Evolutionary conservation across 2,329 filamentous ascomycete species (phyloP).

Genomic region (Gnomoniopsis sp.): DNA sequence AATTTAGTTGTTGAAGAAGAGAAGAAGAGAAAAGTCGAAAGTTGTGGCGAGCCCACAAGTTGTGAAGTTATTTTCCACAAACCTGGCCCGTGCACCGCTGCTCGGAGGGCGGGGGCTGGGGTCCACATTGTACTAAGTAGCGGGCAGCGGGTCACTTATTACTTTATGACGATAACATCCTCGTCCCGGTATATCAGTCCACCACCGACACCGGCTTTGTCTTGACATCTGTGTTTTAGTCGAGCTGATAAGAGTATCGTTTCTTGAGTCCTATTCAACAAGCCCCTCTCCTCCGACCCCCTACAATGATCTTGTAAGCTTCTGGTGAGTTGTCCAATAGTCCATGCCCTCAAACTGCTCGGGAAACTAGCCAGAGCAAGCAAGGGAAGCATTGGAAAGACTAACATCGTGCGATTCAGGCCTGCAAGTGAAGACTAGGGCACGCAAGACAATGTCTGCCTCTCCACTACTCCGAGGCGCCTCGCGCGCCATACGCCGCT

Average conservation of each 20-base stretch:
- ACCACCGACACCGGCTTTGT: slow-evolving; percentile 15
- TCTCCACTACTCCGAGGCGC: slow-evolving; percentile 43
- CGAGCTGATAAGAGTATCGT: neutral
- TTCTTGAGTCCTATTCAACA: neutral
- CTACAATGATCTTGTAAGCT: slow-evolving; percentile 17
- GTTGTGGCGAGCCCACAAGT: neutral
- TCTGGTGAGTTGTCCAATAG: slow-evolving; percentile 8
- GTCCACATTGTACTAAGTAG: too few species aligned
- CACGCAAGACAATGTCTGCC: slow-evolving; percentile 40
- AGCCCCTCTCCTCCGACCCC: slow-evolving; percentile 4
- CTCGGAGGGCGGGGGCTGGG: slow-evolving; percentile 4
- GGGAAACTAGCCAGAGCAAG: neutral
- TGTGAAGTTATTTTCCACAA: slow-evolving; percentile 6
- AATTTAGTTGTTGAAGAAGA: slow-evolving; percentile 70
- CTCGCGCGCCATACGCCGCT: slow-evolving; percentile 40
- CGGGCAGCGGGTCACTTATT: neutral
- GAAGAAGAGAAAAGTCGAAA: slow-evolving; percentile 31
- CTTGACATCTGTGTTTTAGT: neutral
- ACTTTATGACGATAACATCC: slow-evolving; percentile 18
- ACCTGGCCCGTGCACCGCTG: slow-evolving; percentile 11
- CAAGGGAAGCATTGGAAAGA: neutral
- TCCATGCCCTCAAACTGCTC: neutral
- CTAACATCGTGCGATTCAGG: slow-evolving; percentile 4
- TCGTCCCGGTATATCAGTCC: slow-evolving; percentile 10
- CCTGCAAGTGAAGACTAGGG: slow-evolving; percentile 13